These are phyloP conservation scores for Cocos nucifera DNA, from an alignment of 176 grass and related monocot genomes.

Conservation along the genomic window DNA sequence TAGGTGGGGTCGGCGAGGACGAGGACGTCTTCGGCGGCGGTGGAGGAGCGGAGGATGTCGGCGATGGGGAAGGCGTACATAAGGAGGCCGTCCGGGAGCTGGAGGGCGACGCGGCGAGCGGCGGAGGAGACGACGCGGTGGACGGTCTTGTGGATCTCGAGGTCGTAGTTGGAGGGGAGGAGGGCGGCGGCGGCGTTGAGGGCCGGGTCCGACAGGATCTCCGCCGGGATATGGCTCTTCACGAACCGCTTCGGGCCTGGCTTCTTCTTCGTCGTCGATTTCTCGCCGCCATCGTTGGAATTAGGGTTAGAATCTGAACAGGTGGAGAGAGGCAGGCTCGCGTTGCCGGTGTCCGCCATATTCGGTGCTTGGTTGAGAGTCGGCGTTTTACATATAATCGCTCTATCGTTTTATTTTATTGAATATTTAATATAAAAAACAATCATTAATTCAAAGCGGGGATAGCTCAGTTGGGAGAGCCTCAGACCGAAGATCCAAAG, in stretches of 20 bases:
- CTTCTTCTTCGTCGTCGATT: too few relatives aligned
- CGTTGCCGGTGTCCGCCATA: too few relatives aligned
- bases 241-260: slow-evolving; percentile 66
- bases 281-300: too few relatives aligned
- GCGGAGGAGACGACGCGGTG: slow-evolving; percentile 58
- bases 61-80: slow-evolving; percentile 80
- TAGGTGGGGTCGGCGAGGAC: slow-evolving; percentile 90
- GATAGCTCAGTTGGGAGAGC: too few relatives aligned
- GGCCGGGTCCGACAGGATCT: slow-evolving; percentile 66
- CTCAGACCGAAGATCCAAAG: slow-evolving; percentile 98
- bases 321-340: slow-evolving; percentile 7
- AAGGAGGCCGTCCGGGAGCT: slow-evolving; percentile 89
- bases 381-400: too few relatives aligned
- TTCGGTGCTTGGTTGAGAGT: too few relatives aligned
- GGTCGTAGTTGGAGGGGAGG: slow-evolving; percentile 63
- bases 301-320: not conserved
- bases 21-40: slow-evolving; percentile 47
- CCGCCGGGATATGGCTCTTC: slow-evolving; percentile 62
- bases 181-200: slow-evolving; percentile 58
- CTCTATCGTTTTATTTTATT: too few relatives aligned
- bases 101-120: slow-evolving; percentile 57
- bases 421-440: too few relatives aligned
- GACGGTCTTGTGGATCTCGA: slow-evolving; percentile 84
- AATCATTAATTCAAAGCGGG: too few relatives aligned
- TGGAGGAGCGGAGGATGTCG: slow-evolving; percentile 48